A percentile compares a stretch with the other conserved stretches of the same genome.
phyloP scores from a whole-genome alignment of 306 rosid genomes.

The Acacia melanoxylon region DNA sequence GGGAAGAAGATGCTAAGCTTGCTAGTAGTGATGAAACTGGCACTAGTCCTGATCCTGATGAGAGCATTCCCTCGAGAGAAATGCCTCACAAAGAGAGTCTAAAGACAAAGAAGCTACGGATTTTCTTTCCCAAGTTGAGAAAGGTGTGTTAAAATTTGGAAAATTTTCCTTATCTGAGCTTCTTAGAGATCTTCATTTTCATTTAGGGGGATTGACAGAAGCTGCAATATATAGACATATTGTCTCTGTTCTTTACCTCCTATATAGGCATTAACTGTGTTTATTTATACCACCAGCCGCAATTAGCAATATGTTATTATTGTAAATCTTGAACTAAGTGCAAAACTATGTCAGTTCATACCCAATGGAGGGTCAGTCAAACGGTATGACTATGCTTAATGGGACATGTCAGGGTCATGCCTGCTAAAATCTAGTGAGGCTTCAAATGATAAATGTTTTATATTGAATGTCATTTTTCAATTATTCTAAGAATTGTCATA shows the following conservation, averaged over 20 bases:
- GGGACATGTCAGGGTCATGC: not conserved
- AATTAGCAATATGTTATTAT: not conserved
- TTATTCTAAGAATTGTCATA: not conserved
- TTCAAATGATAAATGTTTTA: not conserved
- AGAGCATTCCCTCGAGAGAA: conserved; percentile 27
- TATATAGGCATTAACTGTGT: not conserved
- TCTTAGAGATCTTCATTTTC: not conserved
- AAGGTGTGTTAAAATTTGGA: conserved; percentile 43
- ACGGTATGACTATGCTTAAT: not conserved
- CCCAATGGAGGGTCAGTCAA: no score
- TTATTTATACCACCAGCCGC: not conserved
- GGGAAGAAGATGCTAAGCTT: conserved; percentile 54
- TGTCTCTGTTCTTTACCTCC: not conserved
- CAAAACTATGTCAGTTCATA: not conserved
- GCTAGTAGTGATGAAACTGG: not conserved
- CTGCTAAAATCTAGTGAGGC: not conserved
- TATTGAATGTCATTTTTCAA: not conserved
- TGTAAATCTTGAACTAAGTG: not conserved
- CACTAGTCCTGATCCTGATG: not conserved
- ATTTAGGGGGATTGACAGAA: not conserved
- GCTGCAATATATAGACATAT: not conserved
- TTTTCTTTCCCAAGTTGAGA: conserved; percentile 73
- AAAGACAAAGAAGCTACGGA: conserved; percentile 42
- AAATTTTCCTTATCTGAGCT: not conserved
- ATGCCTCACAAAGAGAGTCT: conserved; percentile 23